phyloP scores from a whole-genome alignment of 2,329 filamentous ascomycete genomes.

The Waltergamsia citrina region DNA sequence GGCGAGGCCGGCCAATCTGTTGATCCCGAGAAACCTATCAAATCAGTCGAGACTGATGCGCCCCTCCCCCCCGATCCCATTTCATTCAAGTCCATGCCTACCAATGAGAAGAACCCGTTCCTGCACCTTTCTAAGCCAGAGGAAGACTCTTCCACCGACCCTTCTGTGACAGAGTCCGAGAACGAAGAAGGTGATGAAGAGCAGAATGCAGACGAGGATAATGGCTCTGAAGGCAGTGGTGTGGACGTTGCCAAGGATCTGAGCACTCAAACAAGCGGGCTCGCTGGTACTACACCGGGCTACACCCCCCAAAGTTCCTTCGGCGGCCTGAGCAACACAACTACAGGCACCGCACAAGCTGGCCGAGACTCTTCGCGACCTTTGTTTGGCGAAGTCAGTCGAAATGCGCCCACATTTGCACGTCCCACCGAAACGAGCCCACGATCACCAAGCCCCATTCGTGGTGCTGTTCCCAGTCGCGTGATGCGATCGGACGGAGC shows the following conservation, averaged over 20 bases:
- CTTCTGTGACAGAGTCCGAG: conserved; percentile 5
- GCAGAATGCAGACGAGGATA: conserved; percentile 36
- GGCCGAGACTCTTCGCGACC: conserved; percentile 31
- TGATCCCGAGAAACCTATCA: conserved; percentile 3
- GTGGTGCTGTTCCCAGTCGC: conserved; percentile 44
- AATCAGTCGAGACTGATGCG: conserved; percentile 4
- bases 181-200: conserved; percentile 30
- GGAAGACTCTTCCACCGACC: neutral
- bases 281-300: conserved; percentile 36
- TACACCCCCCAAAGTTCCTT: conserved; percentile 52
- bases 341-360: conserved; percentile 19
- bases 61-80: too few species aligned
- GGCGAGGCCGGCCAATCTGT: too few species aligned
- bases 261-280: conserved; percentile 36
- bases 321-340: conserved; percentile 32
- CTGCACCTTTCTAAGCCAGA: neutral
- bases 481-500: conserved; percentile 37
- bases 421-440: conserved; percentile 48
- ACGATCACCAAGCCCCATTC: conserved; percentile 64
- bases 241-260: conserved; percentile 57
- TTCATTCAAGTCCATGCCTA: too few species aligned
- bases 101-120: conserved; percentile 20
- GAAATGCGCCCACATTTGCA: conserved; percentile 42
- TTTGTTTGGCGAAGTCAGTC: conserved; percentile 46
- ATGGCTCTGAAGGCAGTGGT: conserved; percentile 49